Evolutionary conservation across 2,329 filamentous ascomycete genomes (phyloP), one percentile per base, ranked within the genome.

Genomic region (Ceratocystis colombiana): DNA sequence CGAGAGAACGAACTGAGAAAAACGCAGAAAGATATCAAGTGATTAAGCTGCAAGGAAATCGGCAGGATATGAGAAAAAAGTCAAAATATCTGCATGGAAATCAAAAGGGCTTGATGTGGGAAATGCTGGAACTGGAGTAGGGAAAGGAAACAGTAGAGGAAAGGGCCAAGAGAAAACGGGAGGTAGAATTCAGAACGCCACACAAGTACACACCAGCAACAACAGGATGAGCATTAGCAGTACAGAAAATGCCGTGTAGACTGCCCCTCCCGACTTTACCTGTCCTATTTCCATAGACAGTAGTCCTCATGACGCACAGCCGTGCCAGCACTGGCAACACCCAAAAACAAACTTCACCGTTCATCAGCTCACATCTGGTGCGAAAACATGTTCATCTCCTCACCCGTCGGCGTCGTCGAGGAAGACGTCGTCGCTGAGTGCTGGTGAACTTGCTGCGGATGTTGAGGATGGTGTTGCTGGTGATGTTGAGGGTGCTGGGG

Each of bases 331-430:
- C 46, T 4, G n/a, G 20, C 5, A 22, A 2, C 17, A 1, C 7
- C 48, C 20, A 25, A 25, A 37, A 7, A 37, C 53, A 17, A 10
- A 30, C 53, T 20, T 1, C 53, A 20, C 25, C 2, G 22, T 8
- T 25, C 8, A 6, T n/a, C 53, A 28, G n/a, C 82, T 90, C 85
- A 94, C 87, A 94, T 90, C 82, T 91, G 89, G 83, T 90, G 68
- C 33, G 68, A 88, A 82, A 92, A 96, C 91, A 95, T 96, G 96
- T 91, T 91, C 86, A 91, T 91, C 84, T 94, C 90, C 74, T 92
- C 88, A 75, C 82, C 82, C 15, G 68, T 64, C 33, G 66, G 66
- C n/a, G 66, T 67, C n/a, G 66, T 67, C 12, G 66, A 65, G 4
- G 66, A 41, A 44, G 66, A 67, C 55, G 64, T 61, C 55, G 66